Conservation (phyloP, 2,329 filamentous ascomycete species). For the Colletotrichum sansevieriae region DNA sequence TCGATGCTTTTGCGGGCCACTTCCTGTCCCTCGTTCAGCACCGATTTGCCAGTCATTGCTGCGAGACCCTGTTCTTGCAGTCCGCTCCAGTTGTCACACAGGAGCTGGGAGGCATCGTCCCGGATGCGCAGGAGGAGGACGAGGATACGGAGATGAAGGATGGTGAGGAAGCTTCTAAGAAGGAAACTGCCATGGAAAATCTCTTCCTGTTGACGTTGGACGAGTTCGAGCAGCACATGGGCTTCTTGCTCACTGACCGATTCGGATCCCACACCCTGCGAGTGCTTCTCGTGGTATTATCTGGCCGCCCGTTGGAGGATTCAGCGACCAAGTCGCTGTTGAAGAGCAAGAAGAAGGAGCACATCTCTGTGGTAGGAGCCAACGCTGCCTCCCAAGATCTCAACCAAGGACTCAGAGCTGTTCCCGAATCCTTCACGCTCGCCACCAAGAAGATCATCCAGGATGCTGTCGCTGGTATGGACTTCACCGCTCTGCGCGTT, state of each 20-base stretch:
- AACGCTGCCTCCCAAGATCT: constrained; percentile 56
- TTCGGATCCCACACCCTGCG: constrained; percentile 94
- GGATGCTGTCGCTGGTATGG: constrained; percentile 80
- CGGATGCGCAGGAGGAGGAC: constrained; percentile 60
- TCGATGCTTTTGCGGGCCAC: constrained; percentile 86
- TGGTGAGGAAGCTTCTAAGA: constrained; percentile 57
- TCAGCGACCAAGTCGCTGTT: constrained; percentile 78
- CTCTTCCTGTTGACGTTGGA: constrained; percentile 86
- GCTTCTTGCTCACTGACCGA: constrained; percentile 84
- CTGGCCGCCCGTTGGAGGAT: constrained; percentile 83
- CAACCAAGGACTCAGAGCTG: constrained; percentile 62
- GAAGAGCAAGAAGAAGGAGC: constrained; percentile 94
- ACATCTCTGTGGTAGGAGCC: constrained; percentile 72
- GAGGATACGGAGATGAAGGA: constrained; percentile 53
- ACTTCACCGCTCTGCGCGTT: constrained; percentile 83
- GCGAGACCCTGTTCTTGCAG: constrained; percentile 90
- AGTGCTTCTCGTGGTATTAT: constrained; percentile 86
- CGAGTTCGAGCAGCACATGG: constrained; percentile 88
- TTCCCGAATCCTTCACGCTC: constrained; percentile 83
- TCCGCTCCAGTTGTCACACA: constrained; percentile 83
- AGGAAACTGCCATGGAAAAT: constrained; percentile 80
- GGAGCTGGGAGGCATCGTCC: constrained; percentile 69
- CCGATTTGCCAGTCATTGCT: constrained; percentile 97
- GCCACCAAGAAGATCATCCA: constrained; percentile 86
- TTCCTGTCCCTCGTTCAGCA: constrained; percentile 93